Evolutionary conservation across 371 early-diverging fungal species (phyloP), one percentile per base, ranked within the genome.

Genomic region (Mucor saturninus): DNA sequence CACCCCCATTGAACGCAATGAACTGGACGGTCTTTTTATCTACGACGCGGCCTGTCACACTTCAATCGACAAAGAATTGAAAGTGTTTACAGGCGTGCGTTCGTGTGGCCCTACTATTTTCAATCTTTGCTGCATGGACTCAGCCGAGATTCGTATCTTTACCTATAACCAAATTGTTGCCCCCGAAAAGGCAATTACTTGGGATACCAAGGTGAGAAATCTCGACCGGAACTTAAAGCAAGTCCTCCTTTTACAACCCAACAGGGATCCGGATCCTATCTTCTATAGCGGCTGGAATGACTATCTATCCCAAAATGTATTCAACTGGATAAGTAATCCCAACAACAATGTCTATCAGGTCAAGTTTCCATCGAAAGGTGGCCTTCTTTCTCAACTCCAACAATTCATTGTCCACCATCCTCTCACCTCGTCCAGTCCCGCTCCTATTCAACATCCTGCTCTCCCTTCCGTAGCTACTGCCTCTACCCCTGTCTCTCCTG

Each of bases 91-190:
- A 15, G 60, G 60, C 9, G 31, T 38, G 2, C 6, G 11, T 11
- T 15, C 5, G 51, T 15, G 42, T 3, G 3, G n/a, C 0, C 60
- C 52, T 14, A 14, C 1, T 0, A 9, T 52, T 1, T 14, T 52
- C 6, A 13, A 52, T 15, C 14, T 60, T 4, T n/a, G 42, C n/a
- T 38, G 52, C 4, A 26, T 59, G 29, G 59, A 59, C 38, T 38
- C 59, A 13, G 50, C 39, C 5, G 59, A 59, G 11, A 50, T 59
- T 5, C 50, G 59, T 14, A 37, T 35, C 26, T 38, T 50, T 32
- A 50, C 46, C 5, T 46, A 21, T 9, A 46, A 46, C 9, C n/a
- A 26, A 1, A 4, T 8, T 7, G 4, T 8, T 26, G 6, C 3
- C 26, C 8, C 15, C 21, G 15, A 14, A 3, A 43, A n/a, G 5